Evolutionary conservation across 495 filamentous ascomycete genomes (phyloP), one percentile per base, ranked within the genome.

Genomic region (Xylaria scruposa): DNA sequence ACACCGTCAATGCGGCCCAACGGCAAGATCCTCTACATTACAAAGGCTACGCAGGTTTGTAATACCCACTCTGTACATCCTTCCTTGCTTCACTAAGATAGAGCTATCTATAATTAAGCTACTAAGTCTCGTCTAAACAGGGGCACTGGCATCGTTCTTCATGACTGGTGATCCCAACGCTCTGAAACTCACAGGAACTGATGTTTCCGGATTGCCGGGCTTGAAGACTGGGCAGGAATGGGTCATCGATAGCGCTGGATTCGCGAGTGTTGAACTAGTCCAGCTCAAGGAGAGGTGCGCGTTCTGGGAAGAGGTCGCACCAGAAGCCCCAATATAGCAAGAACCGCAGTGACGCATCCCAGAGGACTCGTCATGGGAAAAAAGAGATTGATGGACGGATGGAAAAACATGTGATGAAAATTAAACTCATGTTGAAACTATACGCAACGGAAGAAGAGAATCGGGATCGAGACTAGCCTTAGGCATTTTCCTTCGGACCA

Each of bases 131-230:
- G 42, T 21, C 12, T 44, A 4, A n/a, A 67, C 19, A 68, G 67
- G 67, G 26, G 87, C 89, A 2, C 86, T 90, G 46, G 88, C 87
- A 1, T 86, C 83, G 56, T 90, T 90, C 78, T 85, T 90, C 68
- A 80, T 85, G 68, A 90, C 86, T 0, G 88, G 88, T 3, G 82
- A 90, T 74, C 87, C 89, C 5, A 90, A 90, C 72, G 80, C 82
- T 17, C 81, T 87, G 70, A 90, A 90, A 72, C 75, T 90, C 63
- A 91, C 88, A 3, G 78, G 83, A 64, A 68, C 64, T 7, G 80
- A 79, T 59, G 74, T 82, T 47, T 76, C 78, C 1, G 83, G 83
- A 19, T 86, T 90, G 29, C 88, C 88, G 13, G 75, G 77, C 38
- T 70, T 85, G 24, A 56, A 58, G 6, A 83, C 78, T 0, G 81